These are phyloP conservation scores for Ophiostoma sp. DNA, from an alignment of 2,329 filamentous ascomycete species.

Conservation along the genomic window DNA sequence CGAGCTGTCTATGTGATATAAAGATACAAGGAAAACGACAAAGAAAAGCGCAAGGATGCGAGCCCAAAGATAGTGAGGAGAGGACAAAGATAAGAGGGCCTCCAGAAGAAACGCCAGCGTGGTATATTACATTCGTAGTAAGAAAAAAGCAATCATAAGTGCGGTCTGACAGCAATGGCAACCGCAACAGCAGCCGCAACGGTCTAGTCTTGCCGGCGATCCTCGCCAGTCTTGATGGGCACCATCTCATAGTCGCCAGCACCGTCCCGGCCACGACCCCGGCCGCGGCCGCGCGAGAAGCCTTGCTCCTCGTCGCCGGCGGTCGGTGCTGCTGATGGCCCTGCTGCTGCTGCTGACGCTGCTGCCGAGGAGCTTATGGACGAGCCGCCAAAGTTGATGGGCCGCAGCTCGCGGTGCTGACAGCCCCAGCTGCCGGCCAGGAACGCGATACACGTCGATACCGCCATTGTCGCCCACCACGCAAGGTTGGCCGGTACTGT, in stretches of 20 bases:
- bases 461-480: constrained; percentile 69
- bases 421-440: constrained; percentile 83
- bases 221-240: constrained; percentile 38
- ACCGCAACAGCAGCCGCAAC: not conserved
- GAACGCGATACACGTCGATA: constrained; percentile 42
- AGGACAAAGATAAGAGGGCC: not conserved
- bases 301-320: constrained; percentile 45
- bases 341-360: constrained; percentile 27
- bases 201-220: constrained; percentile 19
- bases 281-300: constrained; percentile 45
- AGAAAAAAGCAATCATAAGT: not conserved
- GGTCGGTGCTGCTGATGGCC: constrained; percentile 22
- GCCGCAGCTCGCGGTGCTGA: constrained; percentile 79
- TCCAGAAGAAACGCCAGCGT: constrained; percentile 2
- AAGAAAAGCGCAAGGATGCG: not conserved
- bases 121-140: constrained; percentile 5
- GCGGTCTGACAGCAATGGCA: not conserved
- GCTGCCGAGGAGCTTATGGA: constrained; percentile 17
- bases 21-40: not conserved
- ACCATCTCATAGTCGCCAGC: constrained; percentile 63
- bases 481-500: constrained; percentile 69
- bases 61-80: not conserved
- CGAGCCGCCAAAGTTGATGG: constrained; percentile 74
- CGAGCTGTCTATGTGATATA: constrained; percentile 2
- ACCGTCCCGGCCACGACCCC: constrained; percentile 50